Evolutionary conservation across 2,329 filamentous ascomycete genomes (phyloP).

Genomic region (Hypomyces perniciosus): DNA sequence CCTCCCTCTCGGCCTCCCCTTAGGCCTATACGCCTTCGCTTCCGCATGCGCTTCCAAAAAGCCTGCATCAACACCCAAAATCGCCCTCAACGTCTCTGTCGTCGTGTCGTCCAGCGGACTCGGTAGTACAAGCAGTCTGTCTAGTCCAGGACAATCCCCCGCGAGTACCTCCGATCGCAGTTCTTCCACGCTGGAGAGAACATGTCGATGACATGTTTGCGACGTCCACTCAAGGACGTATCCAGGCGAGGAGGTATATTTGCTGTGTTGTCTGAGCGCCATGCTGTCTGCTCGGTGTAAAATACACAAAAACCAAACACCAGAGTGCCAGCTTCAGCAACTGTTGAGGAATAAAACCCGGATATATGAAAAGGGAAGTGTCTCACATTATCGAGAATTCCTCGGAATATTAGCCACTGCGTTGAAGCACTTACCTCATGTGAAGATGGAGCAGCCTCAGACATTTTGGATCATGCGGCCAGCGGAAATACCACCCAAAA

Average conservation of each 20-base stretch:
- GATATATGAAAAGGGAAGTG: no score
- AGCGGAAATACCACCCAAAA: no score
- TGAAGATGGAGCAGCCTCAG: no score
- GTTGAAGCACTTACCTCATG: no score
- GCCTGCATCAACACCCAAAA: conserved; percentile 7
- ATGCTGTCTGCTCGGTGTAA: neutral
- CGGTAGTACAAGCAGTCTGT: conserved; percentile 2
- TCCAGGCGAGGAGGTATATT: conserved; percentile 4
- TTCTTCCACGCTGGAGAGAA: conserved; percentile 10
- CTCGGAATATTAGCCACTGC: no score
- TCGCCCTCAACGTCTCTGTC: conserved; percentile 1
- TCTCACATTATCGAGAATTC: no score
- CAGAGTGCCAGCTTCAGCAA: no score
- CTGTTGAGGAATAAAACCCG: no score
- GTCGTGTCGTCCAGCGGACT: neutral
- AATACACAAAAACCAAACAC: neutral
- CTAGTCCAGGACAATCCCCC: neutral
- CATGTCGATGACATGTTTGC: conserved; percentile 9
- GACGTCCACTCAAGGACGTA: conserved; percentile 15
- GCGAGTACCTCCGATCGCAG: conserved; percentile 13
- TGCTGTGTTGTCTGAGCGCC: neutral
- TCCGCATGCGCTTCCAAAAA: conserved; percentile 11
- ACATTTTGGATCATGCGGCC: no score
- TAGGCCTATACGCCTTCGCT: conserved; percentile 7
- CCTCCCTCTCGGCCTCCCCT: neutral